Evolutionary conservation across 1,284 basidiomycete genomes (phyloP).

Genomic region (Sparassis latifolia): DNA sequence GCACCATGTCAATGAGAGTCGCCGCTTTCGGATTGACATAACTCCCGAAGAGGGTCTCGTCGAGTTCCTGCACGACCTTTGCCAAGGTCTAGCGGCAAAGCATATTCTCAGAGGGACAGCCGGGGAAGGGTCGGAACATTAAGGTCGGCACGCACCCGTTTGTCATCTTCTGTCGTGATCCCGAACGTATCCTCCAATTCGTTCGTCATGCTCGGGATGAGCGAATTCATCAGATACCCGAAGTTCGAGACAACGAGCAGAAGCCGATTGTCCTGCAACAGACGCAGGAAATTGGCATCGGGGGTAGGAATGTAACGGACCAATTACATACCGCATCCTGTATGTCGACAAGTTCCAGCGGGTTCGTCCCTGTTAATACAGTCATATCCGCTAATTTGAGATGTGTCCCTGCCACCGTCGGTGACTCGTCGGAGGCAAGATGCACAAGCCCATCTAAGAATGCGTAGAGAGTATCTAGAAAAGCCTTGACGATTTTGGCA

Average conservation of each 20-base stretch:
- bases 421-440: constrained; percentile 73
- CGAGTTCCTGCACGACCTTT: constrained; percentile 77
- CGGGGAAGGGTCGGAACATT: not conserved
- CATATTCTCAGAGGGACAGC: not conserved
- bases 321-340: constrained; percentile 47
- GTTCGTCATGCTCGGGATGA: constrained; percentile 77
- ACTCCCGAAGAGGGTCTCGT: constrained; percentile 83
- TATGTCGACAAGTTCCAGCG: constrained; percentile 52
- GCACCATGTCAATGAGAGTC: constrained; percentile 63
- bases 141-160: constrained; percentile 38
- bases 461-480: constrained; percentile 84
- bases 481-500: constrained; percentile 77
- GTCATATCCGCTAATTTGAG: constrained; percentile 25
- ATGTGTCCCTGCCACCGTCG: constrained; percentile 36
- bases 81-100: constrained; percentile 51
- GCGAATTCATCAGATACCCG: constrained; percentile 59
- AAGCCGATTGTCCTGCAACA: constrained; percentile 75
- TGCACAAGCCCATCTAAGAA: constrained; percentile 87
- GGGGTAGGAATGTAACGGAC: not conserved
- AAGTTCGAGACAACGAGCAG: constrained; percentile 91
- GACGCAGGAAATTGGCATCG: constrained; percentile 1
- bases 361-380: constrained; percentile 33
- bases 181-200: constrained; percentile 80
- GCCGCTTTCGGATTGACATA: constrained; percentile 78
- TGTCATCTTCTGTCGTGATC: constrained; percentile 71